Evolutionary conservation across 306 rosid genomes (phyloP).

Genomic region (Lathyrus tuberosus): DNA sequence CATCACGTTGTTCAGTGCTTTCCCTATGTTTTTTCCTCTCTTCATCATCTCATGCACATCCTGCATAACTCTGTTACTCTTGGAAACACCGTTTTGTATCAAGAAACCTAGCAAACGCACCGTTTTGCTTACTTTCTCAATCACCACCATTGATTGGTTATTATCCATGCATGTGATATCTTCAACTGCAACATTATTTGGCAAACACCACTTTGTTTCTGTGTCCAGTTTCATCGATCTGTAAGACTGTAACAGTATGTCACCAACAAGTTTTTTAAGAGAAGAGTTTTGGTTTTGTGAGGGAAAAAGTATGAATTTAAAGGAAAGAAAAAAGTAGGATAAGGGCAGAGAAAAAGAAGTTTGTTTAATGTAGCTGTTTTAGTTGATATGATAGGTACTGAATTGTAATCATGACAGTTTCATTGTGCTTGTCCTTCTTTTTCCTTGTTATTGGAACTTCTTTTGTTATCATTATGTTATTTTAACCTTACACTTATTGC

Average conservation of each 20-base stretch:
- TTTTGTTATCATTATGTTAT: slow-evolving; percentile 38
- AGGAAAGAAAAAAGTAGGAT: slow-evolving; percentile 35
- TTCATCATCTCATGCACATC: slow-evolving; percentile 41
- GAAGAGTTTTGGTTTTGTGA: slow-evolving; percentile 34
- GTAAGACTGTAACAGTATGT: neutral
- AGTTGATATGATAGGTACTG: slow-evolving; percentile 27
- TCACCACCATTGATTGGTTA: slow-evolving; percentile 28
- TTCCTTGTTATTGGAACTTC: slow-evolving; percentile 39
- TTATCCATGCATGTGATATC: slow-evolving; percentile 52
- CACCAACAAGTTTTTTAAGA: neutral
- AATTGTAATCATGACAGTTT: slow-evolving; percentile 48
- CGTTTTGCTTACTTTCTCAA: slow-evolving; percentile 48
- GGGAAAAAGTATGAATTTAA: slow-evolving; percentile 28
- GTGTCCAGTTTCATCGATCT: slow-evolving; percentile 36
- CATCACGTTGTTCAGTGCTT: slow-evolving; percentile 43
- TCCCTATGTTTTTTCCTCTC: slow-evolving; percentile 49
- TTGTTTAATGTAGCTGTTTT: slow-evolving; percentile 39
- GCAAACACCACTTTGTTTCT: slow-evolving; percentile 26
- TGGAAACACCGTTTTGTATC: slow-evolving; percentile 44
- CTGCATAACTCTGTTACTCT: slow-evolving; percentile 39
- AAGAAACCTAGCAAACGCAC: slow-evolving; percentile 45
- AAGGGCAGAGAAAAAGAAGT: slow-evolving; percentile 44
- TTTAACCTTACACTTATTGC: slow-evolving; percentile 7
- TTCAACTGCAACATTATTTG: slow-evolving; percentile 27
- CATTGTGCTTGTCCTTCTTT: slow-evolving; percentile 45